Base-by-base conservation (phyloP, 306 rosid genomes). In the Hippophae tibetana region DNA sequence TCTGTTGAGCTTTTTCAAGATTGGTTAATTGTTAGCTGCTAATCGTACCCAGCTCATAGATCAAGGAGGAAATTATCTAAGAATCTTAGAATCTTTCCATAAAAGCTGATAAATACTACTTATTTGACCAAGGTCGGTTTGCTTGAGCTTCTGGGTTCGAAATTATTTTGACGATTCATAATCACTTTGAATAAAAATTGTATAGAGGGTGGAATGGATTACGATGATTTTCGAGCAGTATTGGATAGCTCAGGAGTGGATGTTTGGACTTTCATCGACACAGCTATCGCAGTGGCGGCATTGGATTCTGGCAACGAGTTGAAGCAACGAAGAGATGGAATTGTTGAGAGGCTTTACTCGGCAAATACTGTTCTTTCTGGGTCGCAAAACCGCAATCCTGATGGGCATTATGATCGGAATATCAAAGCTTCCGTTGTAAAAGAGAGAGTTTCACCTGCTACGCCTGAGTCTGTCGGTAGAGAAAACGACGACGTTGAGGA, bases 201-300 rank as follows among this genome's bases (percentile, higher is more conserved):
- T 6, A 43, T 10, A 58, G 3, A 55, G 58, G 62, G 61, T 45
- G 25, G 51, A 31, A 86, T 93, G 94, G 97, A 93, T 74, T 79
- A 75, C 74, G 97, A 93, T 54, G 95, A 86, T 78, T 86, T 93
- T 58, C 87, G 94, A 54, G 69, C 95, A 47, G 58, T 93, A 48
- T 48, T 93, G 62, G 87, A 85, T 0, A 78, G 80, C 11, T 78
- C 95, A 0, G 95, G 94, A 5, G 85, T 93, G n/a, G 97, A 93
- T 63, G 81, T 93, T 0, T 93, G 93, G 85, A 62, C 82, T 58
- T 79, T 93, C 64, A 84, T 93, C 42, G 97, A 88, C 68, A 78
- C 97, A 8, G 97, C 97, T 13, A 88, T 93, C 57, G 75, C 72
- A 26, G 90, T 93, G 6, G 99, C 99, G 14, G 68, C 95, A 7